A percentile compares a stretch with the other conserved stretches of the same genome.
Evolutionary conservation across 2,329 filamentous ascomycete species (phyloP).

Genomic region (Scedosporium minutisporum): DNA sequence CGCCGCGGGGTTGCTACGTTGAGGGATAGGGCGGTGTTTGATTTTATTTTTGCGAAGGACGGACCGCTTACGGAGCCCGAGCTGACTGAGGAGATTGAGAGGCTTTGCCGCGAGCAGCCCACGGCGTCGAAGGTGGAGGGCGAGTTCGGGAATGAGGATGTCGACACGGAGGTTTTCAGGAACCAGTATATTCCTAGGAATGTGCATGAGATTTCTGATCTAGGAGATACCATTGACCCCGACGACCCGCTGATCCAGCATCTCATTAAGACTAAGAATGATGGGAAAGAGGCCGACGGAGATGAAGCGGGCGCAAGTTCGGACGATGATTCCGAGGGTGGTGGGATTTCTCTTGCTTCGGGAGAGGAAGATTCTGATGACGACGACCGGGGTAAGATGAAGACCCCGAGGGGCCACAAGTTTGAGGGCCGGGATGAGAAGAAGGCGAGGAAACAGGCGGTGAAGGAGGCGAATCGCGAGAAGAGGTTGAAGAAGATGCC

Average conservation of each 20-base stretch:
- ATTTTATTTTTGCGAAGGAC: constrained; percentile 62
- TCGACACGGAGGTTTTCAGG: constrained; percentile 86
- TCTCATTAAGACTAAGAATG: constrained; percentile 62
- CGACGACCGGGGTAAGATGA: constrained; percentile 53
- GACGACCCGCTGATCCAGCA: constrained; percentile 42
- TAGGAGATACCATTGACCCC: constrained; percentile 54
- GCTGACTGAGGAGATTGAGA: constrained; percentile 54
- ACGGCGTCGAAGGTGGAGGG: constrained; percentile 40
- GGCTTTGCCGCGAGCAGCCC: constrained; percentile 51
- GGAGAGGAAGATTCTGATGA: constrained; percentile 42
- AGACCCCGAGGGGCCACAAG: constrained; percentile 65
- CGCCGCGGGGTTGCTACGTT: constrained; percentile 75
- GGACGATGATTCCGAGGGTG: constrained; percentile 30
- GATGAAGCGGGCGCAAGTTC: constrained; percentile 26
- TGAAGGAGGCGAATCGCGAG: constrained; percentile 88
- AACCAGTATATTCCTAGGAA: constrained; percentile 96
- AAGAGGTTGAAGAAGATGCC: constrained; percentile 93
- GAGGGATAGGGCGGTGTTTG: constrained; percentile 69
- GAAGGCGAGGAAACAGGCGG: constrained; percentile 66
- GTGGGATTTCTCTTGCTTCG: constrained; percentile 25
- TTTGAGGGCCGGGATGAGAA: constrained; percentile 91
- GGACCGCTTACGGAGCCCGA: constrained; percentile 51
- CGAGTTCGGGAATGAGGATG: constrained; percentile 50
- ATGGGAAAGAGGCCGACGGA: constrained; percentile 49
- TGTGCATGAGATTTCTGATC: constrained; percentile 87